Evolutionary conservation across 148 eudicot genomes (phyloP).

Genomic region (Rhododendron kiyosumense): DNA sequence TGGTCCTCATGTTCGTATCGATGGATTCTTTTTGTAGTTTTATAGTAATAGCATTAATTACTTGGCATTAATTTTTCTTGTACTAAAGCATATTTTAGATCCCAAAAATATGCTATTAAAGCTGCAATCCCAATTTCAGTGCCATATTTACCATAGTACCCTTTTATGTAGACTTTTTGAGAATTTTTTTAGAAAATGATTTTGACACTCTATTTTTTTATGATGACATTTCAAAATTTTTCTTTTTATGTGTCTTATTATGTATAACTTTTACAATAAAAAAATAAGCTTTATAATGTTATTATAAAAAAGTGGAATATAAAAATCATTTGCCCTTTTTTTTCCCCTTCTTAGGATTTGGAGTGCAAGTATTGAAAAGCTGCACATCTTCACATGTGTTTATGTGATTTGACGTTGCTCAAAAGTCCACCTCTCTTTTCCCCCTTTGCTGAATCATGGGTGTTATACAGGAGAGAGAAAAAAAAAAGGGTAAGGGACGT

Average conservation of each 20-base stretch:
- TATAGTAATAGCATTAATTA: background rate
- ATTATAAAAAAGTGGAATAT: too few relatives aligned
- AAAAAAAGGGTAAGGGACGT: too few relatives aligned
- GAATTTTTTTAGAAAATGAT: background rate
- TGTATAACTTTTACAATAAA: too few relatives aligned
- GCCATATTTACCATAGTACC: background rate
- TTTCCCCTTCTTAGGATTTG: background rate
- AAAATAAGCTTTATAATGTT: too few relatives aligned
- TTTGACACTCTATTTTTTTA: too few relatives aligned
- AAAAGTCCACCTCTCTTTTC: constrained; percentile 2
- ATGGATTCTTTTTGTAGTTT: background rate
- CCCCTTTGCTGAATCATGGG: background rate
- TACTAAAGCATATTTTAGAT: background rate
- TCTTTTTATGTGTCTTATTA: too few relatives aligned
- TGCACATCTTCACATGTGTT: constrained; percentile 17
- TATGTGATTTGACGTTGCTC: constrained; percentile 11
- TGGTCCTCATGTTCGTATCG: background rate
- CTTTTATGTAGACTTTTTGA: background rate
- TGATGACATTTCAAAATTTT: too few relatives aligned
- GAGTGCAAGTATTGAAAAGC: constrained; percentile 36
- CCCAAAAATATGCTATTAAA: background rate
- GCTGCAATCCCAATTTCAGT: background rate
- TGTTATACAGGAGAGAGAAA: too few relatives aligned
- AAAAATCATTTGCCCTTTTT: too few relatives aligned
- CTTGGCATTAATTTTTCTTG: background rate